A percentile compares a stretch with the other conserved stretches of the same genome.
Conservation (phyloP, 148 eudicot genomes). For the Fagopyrum tataricum region DNA sequence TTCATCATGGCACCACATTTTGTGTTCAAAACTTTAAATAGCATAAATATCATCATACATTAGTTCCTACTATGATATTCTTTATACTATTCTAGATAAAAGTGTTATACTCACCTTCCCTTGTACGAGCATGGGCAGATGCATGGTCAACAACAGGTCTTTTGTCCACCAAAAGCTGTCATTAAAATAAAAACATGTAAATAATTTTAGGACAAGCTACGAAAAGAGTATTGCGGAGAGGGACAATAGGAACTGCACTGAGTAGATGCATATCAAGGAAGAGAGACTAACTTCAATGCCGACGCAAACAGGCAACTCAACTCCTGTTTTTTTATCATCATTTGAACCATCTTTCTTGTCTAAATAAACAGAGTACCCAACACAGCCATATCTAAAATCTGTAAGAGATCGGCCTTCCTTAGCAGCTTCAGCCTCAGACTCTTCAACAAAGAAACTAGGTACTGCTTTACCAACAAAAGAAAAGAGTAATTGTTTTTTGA, state of each 20-base stretch:
- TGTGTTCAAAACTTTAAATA: neutral
- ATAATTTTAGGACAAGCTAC: neutral
- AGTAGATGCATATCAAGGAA: neutral
- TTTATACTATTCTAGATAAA: neutral
- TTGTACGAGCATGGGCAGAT: slow-evolving; percentile 44
- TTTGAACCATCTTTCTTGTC: slow-evolving; percentile 36
- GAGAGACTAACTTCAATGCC: slow-evolving; percentile 61
- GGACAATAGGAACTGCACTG: slow-evolving; percentile 9
- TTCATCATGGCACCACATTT: neutral
- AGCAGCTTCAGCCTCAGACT: slow-evolving; percentile 72
- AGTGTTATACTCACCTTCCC: slow-evolving; percentile 41
- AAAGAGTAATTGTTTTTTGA: slow-evolving; percentile 13
- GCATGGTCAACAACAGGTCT: slow-evolving; percentile 35
- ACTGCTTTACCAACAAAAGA: slow-evolving; percentile 33
- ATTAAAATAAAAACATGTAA: slow-evolving; percentile 1
- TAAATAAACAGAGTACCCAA: slow-evolving; percentile 76
- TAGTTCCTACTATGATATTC: neutral
- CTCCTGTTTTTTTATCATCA: slow-evolving; percentile 32
- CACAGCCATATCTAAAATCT: slow-evolving; percentile 77
- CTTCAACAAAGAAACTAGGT: slow-evolving; percentile 57
- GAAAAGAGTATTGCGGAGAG: neutral
- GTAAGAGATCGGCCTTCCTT: slow-evolving; percentile 59
- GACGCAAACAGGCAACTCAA: slow-evolving; percentile 70
- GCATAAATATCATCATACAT: neutral
- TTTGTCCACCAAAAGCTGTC: slow-evolving; percentile 70